A percentile compares a stretch with the other conserved stretches of the same genome.
Evolutionary conservation across 257 asterid species (phyloP).

Genomic region (Haberlea rhodopensis): DNA sequence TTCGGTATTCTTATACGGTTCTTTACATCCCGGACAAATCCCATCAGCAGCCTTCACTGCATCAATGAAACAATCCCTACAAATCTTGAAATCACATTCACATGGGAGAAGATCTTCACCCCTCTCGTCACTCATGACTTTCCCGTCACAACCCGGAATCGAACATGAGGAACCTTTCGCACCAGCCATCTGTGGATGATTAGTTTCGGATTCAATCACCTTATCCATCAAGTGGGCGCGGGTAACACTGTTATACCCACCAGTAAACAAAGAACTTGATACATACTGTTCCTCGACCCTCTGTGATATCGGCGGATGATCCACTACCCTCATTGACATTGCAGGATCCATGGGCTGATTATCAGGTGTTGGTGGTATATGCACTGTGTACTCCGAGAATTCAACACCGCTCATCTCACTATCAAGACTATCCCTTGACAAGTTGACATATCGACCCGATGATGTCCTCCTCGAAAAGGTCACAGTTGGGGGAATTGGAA

Average conservation of each 20-base stretch:
- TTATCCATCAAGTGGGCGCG: constrained; percentile 96
- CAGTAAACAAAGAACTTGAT: constrained; percentile 78
- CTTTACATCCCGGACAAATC: constrained; percentile 56
- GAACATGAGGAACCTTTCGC: constrained; percentile 42
- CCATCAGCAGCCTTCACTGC: constrained; percentile 49
- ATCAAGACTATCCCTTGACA: constrained; percentile 85
- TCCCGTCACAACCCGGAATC: constrained; percentile 47
- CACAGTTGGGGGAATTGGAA: constrained; percentile 46
- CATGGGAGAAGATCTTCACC: constrained; percentile 43
- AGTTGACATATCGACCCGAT: constrained; percentile 80
- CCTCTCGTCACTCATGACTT: constrained; percentile 44
- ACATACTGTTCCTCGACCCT: constrained; percentile 91
- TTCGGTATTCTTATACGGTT: constrained; percentile 41
- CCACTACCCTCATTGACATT: constrained; percentile 37
- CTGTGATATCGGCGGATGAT: constrained; percentile 65
- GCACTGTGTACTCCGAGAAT: constrained; percentile 72
- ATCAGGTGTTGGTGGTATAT: constrained; percentile 92
- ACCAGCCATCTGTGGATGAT: constrained; percentile 44
- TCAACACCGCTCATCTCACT: constrained; percentile 78
- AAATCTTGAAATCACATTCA: constrained; percentile 59
- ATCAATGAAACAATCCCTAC: constrained; percentile 51
- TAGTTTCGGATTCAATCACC: constrained; percentile 79
- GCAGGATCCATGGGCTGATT: constrained; percentile 75
- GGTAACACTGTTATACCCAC: constrained; percentile 79
- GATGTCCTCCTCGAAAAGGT: constrained; percentile 75